Evolutionary conservation across 768 basidiomycete genomes (phyloP), one percentile per base, ranked within the genome.

Genomic region (Macrocybe gigantea): DNA sequence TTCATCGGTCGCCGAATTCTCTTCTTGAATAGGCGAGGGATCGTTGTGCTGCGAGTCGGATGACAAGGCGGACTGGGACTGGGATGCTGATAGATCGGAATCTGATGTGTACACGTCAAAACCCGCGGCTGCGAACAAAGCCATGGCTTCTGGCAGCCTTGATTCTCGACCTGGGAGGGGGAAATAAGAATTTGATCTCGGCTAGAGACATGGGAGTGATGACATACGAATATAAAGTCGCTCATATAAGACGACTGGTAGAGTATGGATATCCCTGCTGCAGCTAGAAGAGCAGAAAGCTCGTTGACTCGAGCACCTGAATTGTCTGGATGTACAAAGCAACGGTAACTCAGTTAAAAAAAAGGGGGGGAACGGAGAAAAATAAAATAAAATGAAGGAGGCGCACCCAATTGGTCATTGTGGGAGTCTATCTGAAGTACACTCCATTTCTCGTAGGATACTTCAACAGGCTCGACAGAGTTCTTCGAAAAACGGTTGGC

Each of bases 161-260:
- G 74, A 67, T 56, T 85, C 78, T 61, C 85, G 41, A 88, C 83
- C 84, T 86, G 57, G 6, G 38, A 30, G 33, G 37, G 35, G 42
- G 33, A 43, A 43, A 47, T 57, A 36, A 58, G 53, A 29, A 50
- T 31, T 10, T 48, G 22, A 33, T 47, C 41, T 8, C 38, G 43
- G 15, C 45, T 7, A 14, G 30, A 13, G 7, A 43, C 15, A 40
- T 3, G 14, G 22, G 29, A 12, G 29, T 35, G 15, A 52, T 34
- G 44, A 67, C 83, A 54, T 57, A 88, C 86, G 53, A 90, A 82
- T 49, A 90, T 85, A 59, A 85, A 89, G 63, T 90, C 88, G 55
- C 85, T 82, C 77, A 79, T 81, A 62, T 90, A 89, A 2, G 86
- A 86, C 5, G 85, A 87, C 59, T 88, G 85, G 62, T 90, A 91